These are phyloP conservation scores for Nepenthes gracilis DNA, from an alignment of 148 eudicot species.

Conservation along the genomic window DNA sequence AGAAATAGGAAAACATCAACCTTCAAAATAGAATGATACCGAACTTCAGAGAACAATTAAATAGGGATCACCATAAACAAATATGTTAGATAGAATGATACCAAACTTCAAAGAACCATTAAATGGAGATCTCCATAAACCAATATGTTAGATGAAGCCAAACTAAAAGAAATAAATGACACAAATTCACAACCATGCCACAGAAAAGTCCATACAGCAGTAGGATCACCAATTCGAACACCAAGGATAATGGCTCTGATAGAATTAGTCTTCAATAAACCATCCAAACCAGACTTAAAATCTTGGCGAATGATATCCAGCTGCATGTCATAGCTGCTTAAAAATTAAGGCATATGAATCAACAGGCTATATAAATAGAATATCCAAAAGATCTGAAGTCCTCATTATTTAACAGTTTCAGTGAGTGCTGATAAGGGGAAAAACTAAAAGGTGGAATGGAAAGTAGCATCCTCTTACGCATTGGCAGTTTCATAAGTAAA, in stretches of 20 bases:
- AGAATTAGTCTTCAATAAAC: slow-evolving; percentile 61
- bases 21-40: background rate
- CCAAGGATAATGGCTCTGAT: slow-evolving; percentile 93
- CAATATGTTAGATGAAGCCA: background rate
- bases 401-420: too few species aligned
- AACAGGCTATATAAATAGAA: background rate
- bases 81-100: background rate
- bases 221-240: slow-evolving; percentile 94
- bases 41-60: background rate
- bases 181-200: background rate
- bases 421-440: background rate
- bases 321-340: slow-evolving; percentile 61
- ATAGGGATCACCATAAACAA: too few species aligned
- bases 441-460: background rate
- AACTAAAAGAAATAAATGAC: background rate
- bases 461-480: slow-evolving; percentile 28
- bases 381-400: background rate
- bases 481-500: slow-evolving; percentile 87
- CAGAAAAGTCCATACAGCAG: slow-evolving; percentile 45
- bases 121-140: background rate
- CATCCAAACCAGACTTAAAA: slow-evolving; percentile 91
- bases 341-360: background rate
- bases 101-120: background rate
- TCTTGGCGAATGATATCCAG: slow-evolving; percentile 83
- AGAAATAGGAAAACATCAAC: slow-evolving; percentile 7